phyloP scores from a whole-genome alignment of 257 asterid species.

The Primulina huaijiensis region DNA sequence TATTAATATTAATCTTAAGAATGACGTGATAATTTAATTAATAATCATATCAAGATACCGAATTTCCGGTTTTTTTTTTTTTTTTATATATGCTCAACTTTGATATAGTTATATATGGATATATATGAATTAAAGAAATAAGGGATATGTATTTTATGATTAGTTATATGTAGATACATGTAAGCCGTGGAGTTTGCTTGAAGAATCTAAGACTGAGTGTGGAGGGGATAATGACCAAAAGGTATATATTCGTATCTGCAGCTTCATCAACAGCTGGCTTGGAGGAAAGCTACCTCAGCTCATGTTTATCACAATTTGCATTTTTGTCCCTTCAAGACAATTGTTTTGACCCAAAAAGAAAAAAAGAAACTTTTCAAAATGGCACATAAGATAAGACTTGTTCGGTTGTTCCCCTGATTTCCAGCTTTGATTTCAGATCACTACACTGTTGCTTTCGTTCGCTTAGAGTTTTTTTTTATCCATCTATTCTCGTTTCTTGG shows the following conservation, averaged over 20 bases:
- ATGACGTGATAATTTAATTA: too few species aligned
- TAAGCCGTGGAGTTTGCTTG: background rate
- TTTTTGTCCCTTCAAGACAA: background rate
- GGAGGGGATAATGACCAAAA: background rate
- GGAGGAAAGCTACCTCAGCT: background rate
- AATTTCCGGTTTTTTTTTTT: too few species aligned
- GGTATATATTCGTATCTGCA: background rate
- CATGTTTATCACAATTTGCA: background rate
- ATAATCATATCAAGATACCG: too few species aligned
- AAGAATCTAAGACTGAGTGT: background rate
- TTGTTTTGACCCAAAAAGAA: background rate
- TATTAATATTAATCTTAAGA: too few species aligned
- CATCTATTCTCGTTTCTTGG: too few species aligned
- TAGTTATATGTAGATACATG: background rate
- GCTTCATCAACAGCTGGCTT: background rate
- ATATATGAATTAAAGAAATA: too few species aligned
- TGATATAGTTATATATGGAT: too few species aligned
- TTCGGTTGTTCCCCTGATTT: background rate
- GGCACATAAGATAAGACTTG: background rate
- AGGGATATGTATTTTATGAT: too few species aligned
- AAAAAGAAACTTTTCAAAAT: background rate
- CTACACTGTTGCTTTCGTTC: background rate
- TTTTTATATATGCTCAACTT: too few species aligned
- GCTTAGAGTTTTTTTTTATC: too few species aligned
- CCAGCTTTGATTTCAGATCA: background rate